Evolutionary conservation across 805 yeast genomes (phyloP).

Genomic region (Barnettozyma siamensis): DNA sequence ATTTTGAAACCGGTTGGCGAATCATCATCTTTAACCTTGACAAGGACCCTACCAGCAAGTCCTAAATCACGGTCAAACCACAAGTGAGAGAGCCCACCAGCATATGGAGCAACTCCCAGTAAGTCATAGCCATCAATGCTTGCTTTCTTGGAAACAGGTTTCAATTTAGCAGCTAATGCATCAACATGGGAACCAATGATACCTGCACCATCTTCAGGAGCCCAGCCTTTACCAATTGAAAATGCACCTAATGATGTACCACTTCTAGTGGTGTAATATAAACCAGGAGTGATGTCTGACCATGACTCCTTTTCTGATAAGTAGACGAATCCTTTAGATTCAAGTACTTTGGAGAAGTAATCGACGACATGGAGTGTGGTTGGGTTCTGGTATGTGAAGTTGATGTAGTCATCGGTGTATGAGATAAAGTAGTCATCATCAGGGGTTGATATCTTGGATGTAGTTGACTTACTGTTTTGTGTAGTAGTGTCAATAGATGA

Average conservation of each 20-base stretch:
- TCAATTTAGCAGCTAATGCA: slow-evolving; percentile 59
- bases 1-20: slow-evolving; percentile 29
- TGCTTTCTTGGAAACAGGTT: slow-evolving; percentile 61
- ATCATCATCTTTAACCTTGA: slow-evolving; percentile 32
- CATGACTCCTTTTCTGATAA: slow-evolving; percentile 52
- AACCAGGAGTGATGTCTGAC: slow-evolving; percentile 38
- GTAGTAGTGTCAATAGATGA: neutral
- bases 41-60: slow-evolving; percentile 70
- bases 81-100: slow-evolving; percentile 57
- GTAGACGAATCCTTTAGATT: slow-evolving; percentile 56
- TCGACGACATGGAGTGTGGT: slow-evolving; percentile 70
- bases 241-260: slow-evolving; percentile 68
- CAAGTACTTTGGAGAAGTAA: slow-evolving; percentile 42
- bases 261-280: slow-evolving; percentile 62
- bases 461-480: neutral
- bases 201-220: slow-evolving; percentile 60
- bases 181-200: slow-evolving; percentile 74
- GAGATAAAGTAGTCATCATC: slow-evolving; percentile 24
- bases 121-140: slow-evolving; percentile 69
- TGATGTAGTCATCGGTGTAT: slow-evolving; percentile 49
- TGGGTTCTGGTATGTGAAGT: slow-evolving; percentile 67
- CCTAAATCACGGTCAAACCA: slow-evolving; percentile 90
- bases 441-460: neutral
- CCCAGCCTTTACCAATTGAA: slow-evolving; percentile 61
- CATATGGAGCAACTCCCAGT: slow-evolving; percentile 80